Base-by-base conservation (phyloP, 371 early-diverging fungal species). In the Parasitella parasitica region DNA sequence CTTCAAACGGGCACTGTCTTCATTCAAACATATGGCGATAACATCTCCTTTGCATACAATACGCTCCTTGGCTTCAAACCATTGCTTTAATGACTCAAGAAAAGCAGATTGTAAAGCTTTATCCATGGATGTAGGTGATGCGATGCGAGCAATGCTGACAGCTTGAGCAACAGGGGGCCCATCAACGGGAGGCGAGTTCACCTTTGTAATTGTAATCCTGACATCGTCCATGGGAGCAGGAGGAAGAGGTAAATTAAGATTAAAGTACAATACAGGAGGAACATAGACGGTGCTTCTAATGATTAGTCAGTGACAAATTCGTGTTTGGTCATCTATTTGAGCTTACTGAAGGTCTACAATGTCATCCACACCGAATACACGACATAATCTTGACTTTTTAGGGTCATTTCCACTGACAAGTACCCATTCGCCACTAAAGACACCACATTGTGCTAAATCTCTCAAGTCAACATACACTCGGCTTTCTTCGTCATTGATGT, bases 361-460 rank as follows among this genome's bases (percentile, higher is more conserved):
- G 46, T 55, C 48, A 39, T 77, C 70, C 4, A 83, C 58, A 37
- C 76, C 72, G 63, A 72, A 84, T 1, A 75, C 66, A 3, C 79
- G 76, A 59, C 82, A 82, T 15, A 85, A 60, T 20, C 84, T 72
- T 37, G 80, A 80, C 39, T 72, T 79, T 36, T 76, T 74, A n/a
- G 57, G 77, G 62, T 68, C 75, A 43, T 64, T 68, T 48, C 59
- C 75, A 49, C 66, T 64, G 9, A 66, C 67, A 18, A 72, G 41
- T 24, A 81, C 84, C 92, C 92, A 92, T 62, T 89, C 87, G 6
- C 92, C 92, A 59, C 92, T 92, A 34, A 89, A 85, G 8, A 89
- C 84, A 24, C 88, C 85, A 26, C 86, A 79, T 16, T 70, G 78
- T 3, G 89, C 86, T 28, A 92, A 67, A 50, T 82, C 78, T 12